A percentile compares a stretch with the other conserved stretches of the same genome.
These are phyloP conservation scores for Mediolabrus comicus DNA, from an alignment of 108 stramenopile species.

Conservation along the genomic window DNA sequence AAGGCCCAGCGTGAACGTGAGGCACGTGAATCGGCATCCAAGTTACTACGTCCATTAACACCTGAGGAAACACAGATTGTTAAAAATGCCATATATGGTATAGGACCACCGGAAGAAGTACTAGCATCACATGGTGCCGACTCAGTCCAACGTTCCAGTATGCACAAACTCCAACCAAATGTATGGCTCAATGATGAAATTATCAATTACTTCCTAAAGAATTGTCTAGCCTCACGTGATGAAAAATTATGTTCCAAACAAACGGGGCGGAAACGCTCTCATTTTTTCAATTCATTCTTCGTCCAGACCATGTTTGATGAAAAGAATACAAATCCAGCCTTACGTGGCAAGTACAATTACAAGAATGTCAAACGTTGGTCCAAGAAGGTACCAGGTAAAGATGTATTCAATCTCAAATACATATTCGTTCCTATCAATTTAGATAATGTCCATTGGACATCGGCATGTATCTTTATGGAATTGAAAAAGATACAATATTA, in stretches of 20 bases:
- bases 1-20: background rate
- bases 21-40: conserved; percentile 54
- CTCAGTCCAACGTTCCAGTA: conserved; percentile 63
- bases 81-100: conserved; percentile 51
- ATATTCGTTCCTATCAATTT: conserved; percentile 91
- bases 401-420: conserved; percentile 90
- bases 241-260: conserved; percentile 63
- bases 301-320: conserved; percentile 89
- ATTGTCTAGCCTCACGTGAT: conserved; percentile 79
- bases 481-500: conserved; percentile 82
- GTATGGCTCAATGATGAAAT: conserved; percentile 97
- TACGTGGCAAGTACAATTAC: conserved; percentile 84
- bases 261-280: conserved; percentile 64
- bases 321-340: conserved; percentile 41
- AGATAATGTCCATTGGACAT: conserved; percentile 90
- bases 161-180: conserved; percentile 68
- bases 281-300: conserved; percentile 97
- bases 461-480: conserved; percentile 87
- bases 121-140: conserved; percentile 67
- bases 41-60: conserved; percentile 66
- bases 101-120: conserved; percentile 49
- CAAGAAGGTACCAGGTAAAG: conserved; percentile 88
- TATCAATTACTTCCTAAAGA: conserved; percentile 91
- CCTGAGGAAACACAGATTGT: conserved; percentile 62
- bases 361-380: conserved; percentile 91